phyloP scores from a whole-genome alignment of 495 filamentous ascomycete genomes.

The Penicillium ochrochloron region DNA sequence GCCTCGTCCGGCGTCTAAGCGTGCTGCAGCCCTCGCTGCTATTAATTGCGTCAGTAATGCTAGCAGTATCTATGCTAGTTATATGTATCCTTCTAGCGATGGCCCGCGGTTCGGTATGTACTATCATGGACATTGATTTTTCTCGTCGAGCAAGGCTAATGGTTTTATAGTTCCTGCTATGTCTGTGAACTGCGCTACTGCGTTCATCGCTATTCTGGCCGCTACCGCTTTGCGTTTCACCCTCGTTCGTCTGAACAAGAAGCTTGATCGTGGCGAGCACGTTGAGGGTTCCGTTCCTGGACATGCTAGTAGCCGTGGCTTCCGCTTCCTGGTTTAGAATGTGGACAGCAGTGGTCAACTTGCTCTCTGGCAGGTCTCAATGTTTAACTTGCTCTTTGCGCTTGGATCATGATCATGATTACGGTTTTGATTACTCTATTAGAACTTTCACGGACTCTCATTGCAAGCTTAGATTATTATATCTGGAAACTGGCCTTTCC shows the following conservation, averaged over 20 bases:
- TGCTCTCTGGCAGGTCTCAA: background rate
- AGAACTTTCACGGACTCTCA: background rate
- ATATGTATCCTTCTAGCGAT: slow-evolving; percentile 65
- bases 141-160: slow-evolving; percentile 1
- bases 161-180: slow-evolving; percentile 62
- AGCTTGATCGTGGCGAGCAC: slow-evolving; percentile 61
- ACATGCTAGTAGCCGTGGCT: slow-evolving; percentile 61
- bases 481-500: background rate
- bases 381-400: background rate
- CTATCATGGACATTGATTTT: background rate
- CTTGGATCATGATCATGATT: background rate
- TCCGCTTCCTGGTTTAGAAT: slow-evolving; percentile 57
- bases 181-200: slow-evolving; percentile 72
- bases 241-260: slow-evolving; percentile 71
- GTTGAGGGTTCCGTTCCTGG: slow-evolving; percentile 53
- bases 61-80: slow-evolving; percentile 71
- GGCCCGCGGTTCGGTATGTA: slow-evolving; percentile 46
- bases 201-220: slow-evolving; percentile 65
- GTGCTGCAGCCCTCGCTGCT: slow-evolving; percentile 77
- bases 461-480: background rate
- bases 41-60: slow-evolving; percentile 83
- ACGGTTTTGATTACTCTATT: background rate
- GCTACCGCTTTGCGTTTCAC: slow-evolving; percentile 68
- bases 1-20: slow-evolving; percentile 82
- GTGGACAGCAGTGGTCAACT: background rate